A percentile compares a stretch with the other conserved stretches of the same genome.
phyloP scores from a whole-genome alignment of 257 asterid genomes.

The Solanum sitiens region DNA sequence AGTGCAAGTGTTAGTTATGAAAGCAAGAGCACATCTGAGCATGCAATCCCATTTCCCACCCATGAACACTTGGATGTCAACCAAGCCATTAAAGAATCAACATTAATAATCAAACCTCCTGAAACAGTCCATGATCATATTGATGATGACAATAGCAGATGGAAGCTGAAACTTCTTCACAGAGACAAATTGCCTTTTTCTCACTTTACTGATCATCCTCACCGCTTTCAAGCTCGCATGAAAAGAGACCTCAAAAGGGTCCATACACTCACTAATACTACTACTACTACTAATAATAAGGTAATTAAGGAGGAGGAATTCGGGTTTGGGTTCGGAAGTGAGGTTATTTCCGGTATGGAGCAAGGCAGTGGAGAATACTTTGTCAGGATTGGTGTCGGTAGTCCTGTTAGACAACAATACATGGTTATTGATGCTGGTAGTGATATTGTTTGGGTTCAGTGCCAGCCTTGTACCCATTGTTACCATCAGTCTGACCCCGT shows the following conservation, averaged over 20 bases:
- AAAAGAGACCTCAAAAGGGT: constrained; percentile 53
- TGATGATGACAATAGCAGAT: background rate
- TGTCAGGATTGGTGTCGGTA: constrained; percentile 80
- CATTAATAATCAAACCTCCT: constrained; percentile 6
- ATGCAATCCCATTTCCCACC: constrained; percentile 61
- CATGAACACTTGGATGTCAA: constrained; percentile 53
- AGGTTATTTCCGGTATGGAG: constrained; percentile 84
- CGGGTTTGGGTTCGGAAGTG: constrained; percentile 31
- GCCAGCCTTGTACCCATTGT: constrained; percentile 77
- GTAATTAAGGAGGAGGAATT: constrained; percentile 26
- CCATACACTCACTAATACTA: constrained; percentile 12
- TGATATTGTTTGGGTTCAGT: constrained; percentile 87
- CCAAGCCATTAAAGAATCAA: constrained; percentile 31
- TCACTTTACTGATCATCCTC: constrained; percentile 43
- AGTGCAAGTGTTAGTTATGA: constrained; percentile 4
- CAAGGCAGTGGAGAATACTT: constrained; percentile 92
- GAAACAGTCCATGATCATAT: background rate
- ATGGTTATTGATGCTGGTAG: constrained; percentile 89
- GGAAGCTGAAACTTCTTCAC: constrained; percentile 50
- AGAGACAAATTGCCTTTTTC: constrained; percentile 43
- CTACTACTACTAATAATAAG: constrained; percentile 9
- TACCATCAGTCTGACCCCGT: constrained; percentile 95
- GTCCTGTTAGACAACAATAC: constrained; percentile 73
- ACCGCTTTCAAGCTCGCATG: constrained; percentile 54
- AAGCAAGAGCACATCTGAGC: constrained; percentile 61